phyloP scores from a whole-genome alignment of 2,329 filamentous ascomycete genomes.

The Didymella keratinophila region DNA sequence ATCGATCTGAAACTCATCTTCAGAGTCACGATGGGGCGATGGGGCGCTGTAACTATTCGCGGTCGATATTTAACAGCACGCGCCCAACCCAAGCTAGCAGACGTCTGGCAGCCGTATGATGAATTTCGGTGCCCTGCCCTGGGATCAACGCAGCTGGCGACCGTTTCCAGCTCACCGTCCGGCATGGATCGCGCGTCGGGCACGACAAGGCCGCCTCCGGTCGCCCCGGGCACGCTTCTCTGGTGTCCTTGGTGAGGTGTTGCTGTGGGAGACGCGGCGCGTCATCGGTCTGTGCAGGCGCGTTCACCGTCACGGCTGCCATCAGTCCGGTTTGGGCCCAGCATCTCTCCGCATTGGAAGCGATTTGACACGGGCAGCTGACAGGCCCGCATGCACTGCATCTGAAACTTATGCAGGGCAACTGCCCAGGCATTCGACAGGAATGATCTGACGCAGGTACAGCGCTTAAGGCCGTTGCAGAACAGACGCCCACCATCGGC shows the following conservation, averaged over 20 bases:
- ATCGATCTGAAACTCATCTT: slow-evolving; percentile 13
- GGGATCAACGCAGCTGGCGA: slow-evolving; percentile 18
- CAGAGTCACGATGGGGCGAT: slow-evolving; percentile 5
- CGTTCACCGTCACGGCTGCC: background rate
- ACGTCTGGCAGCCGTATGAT: slow-evolving; percentile 16
- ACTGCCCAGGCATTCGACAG: slow-evolving; percentile 3
- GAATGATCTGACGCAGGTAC: slow-evolving; percentile 27
- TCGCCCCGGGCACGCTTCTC: slow-evolving; percentile 12
- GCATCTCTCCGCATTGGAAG: slow-evolving; percentile 2
- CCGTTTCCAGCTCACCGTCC: slow-evolving; percentile 10
- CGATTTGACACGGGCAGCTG: slow-evolving; percentile 17
- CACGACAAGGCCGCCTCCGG: slow-evolving; percentile 5
- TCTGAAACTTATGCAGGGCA: slow-evolving; percentile 30
- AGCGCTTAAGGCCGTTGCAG: slow-evolving; percentile 1
- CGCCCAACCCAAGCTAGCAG: slow-evolving; percentile 12
- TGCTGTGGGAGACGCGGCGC: slow-evolving; percentile 6
- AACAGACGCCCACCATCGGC: background rate
- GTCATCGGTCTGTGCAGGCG: slow-evolving; percentile 1
- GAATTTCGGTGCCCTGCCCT: slow-evolving; percentile 10
- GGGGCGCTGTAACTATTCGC: slow-evolving; percentile 3
- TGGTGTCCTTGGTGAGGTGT: background rate
- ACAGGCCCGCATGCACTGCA: slow-evolving; percentile 13
- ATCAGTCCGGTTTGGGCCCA: background rate
- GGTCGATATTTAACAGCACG: slow-evolving; percentile 13
- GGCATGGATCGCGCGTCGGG: slow-evolving; percentile 12